Evolutionary conservation across 495 filamentous ascomycete genomes (phyloP).

Genomic region (Pyronema omphalodes): DNA sequence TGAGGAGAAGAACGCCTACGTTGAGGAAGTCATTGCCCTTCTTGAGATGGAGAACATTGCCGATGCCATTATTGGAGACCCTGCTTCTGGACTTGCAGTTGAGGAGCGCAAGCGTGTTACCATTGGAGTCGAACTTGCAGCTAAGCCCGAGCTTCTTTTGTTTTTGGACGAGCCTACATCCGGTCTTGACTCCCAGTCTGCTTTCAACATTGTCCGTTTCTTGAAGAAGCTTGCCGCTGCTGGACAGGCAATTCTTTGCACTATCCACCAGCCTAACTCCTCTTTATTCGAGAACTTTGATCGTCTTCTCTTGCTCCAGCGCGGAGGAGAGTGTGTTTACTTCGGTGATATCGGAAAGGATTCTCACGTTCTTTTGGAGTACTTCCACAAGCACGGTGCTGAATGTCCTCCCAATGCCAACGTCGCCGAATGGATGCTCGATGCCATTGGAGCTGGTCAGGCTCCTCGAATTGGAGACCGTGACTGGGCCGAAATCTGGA

Average conservation of each 20-base stretch:
- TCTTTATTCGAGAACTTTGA: conserved; percentile 74
- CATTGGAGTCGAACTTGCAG: conserved; percentile 78
- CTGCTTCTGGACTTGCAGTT: conserved; percentile 64
- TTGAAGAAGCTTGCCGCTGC: conserved; percentile 62
- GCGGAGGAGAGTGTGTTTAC: conserved; percentile 47
- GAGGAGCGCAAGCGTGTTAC: conserved; percentile 79
- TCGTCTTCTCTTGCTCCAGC: conserved; percentile 42
- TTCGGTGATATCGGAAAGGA: conserved; percentile 49
- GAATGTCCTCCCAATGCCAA: conserved; percentile 26
- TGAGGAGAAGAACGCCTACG: conserved; percentile 63
- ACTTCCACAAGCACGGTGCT: conserved; percentile 36
- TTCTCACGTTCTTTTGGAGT: conserved; percentile 27
- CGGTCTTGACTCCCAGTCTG: conserved; percentile 66
- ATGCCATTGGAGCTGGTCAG: conserved; percentile 43
- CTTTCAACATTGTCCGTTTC: conserved; percentile 82
- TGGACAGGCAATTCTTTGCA: conserved; percentile 79
- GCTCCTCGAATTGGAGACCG: conserved; percentile 37
- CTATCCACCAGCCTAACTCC: conserved; percentile 80
- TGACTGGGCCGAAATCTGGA: conserved; percentile 71
- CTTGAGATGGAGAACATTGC: conserved; percentile 71
- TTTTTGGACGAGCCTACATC: conserved; percentile 87
- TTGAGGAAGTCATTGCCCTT: conserved; percentile 62
- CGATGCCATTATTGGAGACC: conserved; percentile 65
- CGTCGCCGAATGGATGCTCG: conserved; percentile 75
- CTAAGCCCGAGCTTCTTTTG: conserved; percentile 66